These are phyloP conservation scores for Rhododendron molle DNA, from an alignment of 148 eudicot genomes.

Conservation along the genomic window DNA sequence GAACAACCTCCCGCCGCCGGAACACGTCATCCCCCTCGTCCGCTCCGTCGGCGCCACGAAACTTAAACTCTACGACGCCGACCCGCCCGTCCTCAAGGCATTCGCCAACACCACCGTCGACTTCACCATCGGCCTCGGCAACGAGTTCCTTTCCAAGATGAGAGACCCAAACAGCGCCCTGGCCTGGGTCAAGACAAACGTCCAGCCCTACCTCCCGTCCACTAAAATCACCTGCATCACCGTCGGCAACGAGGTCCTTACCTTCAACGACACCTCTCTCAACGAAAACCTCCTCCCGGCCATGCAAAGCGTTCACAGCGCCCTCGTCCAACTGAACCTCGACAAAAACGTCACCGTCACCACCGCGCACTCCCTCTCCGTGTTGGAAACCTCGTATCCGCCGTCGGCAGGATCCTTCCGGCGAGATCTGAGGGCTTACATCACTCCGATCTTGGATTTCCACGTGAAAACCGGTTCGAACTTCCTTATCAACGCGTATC, in stretches of 20 bases:
- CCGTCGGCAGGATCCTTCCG: conserved; percentile 62
- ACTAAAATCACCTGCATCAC: conserved; percentile 60
- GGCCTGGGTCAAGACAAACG: conserved; percentile 61
- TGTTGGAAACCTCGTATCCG: conserved; percentile 59
- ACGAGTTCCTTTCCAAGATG: conserved; percentile 27
- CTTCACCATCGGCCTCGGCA: neutral
- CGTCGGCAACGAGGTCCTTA: conserved; percentile 71
- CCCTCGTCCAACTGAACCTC: conserved; percentile 33
- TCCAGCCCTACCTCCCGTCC: conserved; percentile 43
- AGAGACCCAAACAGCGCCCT: conserved; percentile 42
- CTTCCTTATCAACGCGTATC: conserved; percentile 71
- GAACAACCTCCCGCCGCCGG: neutral
- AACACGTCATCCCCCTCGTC: neutral
- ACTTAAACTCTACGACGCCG: neutral
- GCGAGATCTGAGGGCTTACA: conserved; percentile 27
- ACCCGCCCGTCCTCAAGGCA: neutral
- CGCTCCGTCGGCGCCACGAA: neutral
- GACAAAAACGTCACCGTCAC: conserved; percentile 52
- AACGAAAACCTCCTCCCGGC: conserved; percentile 48
- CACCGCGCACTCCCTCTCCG: conserved; percentile 56
- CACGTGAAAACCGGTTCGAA: conserved; percentile 58
- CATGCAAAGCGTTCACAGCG: conserved; percentile 55
- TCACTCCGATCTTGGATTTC: conserved; percentile 47
- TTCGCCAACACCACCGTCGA: neutral
- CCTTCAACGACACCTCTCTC: conserved; percentile 49